Conservation (phyloP, 129 eudicot genomes). For the Flaveria sonorensis region DNA sequence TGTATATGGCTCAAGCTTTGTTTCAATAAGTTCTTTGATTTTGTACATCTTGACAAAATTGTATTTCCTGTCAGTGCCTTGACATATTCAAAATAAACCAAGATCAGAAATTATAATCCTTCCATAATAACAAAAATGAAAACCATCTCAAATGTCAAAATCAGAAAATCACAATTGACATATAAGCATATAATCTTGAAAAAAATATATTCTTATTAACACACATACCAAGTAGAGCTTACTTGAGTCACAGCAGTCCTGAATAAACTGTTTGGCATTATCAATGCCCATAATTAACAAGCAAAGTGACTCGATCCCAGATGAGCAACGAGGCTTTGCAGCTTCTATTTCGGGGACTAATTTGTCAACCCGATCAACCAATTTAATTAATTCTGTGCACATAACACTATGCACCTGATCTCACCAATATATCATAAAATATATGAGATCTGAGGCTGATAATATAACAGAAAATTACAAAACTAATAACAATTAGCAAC, state of each 20-base stretch:
- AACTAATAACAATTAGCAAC: neutral
- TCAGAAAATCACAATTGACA: neutral
- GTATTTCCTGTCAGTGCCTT: conserved; percentile 79
- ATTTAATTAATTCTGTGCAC: conserved; percentile 53
- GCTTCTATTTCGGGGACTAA: conserved; percentile 69
- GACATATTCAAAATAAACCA: conserved; percentile 25
- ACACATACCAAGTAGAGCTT: conserved; percentile 75
- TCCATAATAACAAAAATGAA: neutral
- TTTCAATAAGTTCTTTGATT: conserved; percentile 42
- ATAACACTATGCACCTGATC: conserved; percentile 73
- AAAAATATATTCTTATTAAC: neutral
- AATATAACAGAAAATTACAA: neutral
- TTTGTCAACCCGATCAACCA: conserved; percentile 46
- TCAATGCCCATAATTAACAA: conserved; percentile 43
- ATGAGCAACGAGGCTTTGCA: conserved; percentile 66
- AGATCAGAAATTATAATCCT: conserved; percentile 12
- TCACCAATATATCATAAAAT: neutral
- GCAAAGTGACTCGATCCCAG: conserved; percentile 66
- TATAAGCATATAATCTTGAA: too few relatives aligned
- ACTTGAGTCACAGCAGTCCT: conserved; percentile 71
- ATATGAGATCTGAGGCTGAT: neutral
- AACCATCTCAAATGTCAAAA: conserved; percentile 2
- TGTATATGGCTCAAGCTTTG: conserved; percentile 62
- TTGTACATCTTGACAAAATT: conserved; percentile 57
- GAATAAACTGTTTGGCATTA: conserved; percentile 52